Percentiles rank a stretch among this genome's conserved stretches.
Conservation (phyloP, 2,329 filamentous ascomycete genomes). For the Fusarium sulawesiense region DNA sequence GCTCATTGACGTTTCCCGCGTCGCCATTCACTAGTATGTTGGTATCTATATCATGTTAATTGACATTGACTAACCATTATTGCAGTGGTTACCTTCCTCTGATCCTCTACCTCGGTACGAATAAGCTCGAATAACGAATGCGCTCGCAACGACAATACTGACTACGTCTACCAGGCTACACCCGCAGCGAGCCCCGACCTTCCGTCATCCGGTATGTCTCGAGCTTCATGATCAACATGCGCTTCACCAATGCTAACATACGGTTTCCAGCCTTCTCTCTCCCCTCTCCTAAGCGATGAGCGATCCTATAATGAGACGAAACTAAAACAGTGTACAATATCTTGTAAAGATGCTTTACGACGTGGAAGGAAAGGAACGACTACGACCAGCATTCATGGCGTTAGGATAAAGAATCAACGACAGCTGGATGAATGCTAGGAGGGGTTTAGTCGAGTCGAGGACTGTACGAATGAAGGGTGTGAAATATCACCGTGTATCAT, state of each 20-base stretch:
- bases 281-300: conserved; percentile 66
- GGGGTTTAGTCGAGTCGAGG: conserved; percentile 25
- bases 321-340: conserved; percentile 45
- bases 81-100: conserved; percentile 91
- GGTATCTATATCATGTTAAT: background rate
- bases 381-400: conserved; percentile 44
- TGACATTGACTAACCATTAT: conserved; percentile 50
- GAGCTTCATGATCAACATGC: background rate
- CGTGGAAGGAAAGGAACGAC: conserved; percentile 3
- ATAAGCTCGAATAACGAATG: conserved; percentile 38
- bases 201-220: conserved; percentile 68
- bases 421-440: conserved; percentile 31
- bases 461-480: conserved; percentile 36
- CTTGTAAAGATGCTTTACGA: conserved; percentile 18
- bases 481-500: conserved; percentile 42
- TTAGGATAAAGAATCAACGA: conserved; percentile 39
- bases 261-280: conserved; percentile 66
- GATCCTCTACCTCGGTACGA: conserved; percentile 92
- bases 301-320: conserved; percentile 16
- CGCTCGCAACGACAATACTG: conserved; percentile 39
- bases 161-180: conserved; percentile 74
- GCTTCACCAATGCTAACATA: conserved; percentile 33
- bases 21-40: conserved; percentile 93
- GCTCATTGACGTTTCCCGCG: conserved; percentile 92
- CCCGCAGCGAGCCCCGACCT: conserved; percentile 90